Evolutionary conservation across 192 early-diverging fungal genomes (phyloP).

Genomic region (Rhizoclosmatium sp.): DNA sequence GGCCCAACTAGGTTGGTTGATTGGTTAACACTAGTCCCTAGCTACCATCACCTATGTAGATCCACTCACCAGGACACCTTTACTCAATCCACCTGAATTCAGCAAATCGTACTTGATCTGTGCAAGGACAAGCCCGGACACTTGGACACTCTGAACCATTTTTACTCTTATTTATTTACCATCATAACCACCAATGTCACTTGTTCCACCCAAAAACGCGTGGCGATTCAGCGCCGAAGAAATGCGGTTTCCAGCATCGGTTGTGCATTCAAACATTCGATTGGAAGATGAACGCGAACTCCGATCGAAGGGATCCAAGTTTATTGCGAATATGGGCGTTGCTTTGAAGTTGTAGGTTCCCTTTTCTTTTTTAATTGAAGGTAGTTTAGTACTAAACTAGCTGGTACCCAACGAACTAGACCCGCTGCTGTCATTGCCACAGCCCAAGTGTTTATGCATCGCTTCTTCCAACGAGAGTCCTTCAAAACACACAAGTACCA

Average conservation of each 20-base stretch:
- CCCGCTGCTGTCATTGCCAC: constrained; percentile 30
- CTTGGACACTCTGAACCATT: neutral
- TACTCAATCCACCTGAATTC: neutral
- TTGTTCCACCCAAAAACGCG: neutral
- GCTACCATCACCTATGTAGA: neutral
- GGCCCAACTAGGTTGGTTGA: neutral
- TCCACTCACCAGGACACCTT: neutral
- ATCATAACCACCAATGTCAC: neutral
- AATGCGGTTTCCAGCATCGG: neutral
- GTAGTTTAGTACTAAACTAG: neutral
- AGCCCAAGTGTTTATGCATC: constrained; percentile 47
- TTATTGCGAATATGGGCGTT: constrained; percentile 17
- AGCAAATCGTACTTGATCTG: constrained; percentile 24
- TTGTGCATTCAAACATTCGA: neutral
- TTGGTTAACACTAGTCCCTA: neutral
- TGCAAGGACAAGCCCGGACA: constrained; percentile 7
- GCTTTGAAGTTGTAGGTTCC: constrained; percentile 19
- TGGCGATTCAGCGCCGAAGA: neutral
- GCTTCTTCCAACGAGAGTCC: constrained; percentile 50
- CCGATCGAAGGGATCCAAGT: constrained; percentile 17
- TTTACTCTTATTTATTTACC: neutral
- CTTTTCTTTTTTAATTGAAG: neutral
- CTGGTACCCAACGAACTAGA: neutral
- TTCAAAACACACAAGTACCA: constrained; percentile 42
- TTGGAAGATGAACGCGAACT: constrained; percentile 17